phyloP scores from a whole-genome alignment of 306 rosid genomes.

The Herpetospermum pedunculosum region DNA sequence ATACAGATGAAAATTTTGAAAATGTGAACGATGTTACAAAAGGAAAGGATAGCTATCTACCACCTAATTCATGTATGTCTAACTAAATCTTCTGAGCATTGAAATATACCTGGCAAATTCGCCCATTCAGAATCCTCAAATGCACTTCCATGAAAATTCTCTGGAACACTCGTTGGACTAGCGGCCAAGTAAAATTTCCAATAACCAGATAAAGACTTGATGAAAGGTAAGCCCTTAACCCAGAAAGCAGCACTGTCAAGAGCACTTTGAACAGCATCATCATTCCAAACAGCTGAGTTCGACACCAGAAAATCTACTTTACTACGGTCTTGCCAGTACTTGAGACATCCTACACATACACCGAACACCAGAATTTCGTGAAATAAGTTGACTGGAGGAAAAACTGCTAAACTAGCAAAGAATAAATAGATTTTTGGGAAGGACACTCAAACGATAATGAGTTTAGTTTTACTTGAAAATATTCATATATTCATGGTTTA shows the following conservation, averaged over 20 bases:
- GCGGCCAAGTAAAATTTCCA: conserved; percentile 80
- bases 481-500: not conserved
- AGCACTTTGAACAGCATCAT: conserved; percentile 64
- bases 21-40: not conserved
- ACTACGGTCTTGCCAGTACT: conserved; percentile 69
- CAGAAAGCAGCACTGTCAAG: conserved; percentile 71
- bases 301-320: conserved; percentile 63
- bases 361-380: conserved; percentile 12
- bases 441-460: not conserved
- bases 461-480: not conserved
- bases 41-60: not conserved
- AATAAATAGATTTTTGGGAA: not conserved
- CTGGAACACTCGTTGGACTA: conserved; percentile 55
- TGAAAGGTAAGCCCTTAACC: conserved; percentile 71
- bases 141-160: conserved; percentile 36
- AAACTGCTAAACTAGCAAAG: not conserved
- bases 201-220: conserved; percentile 73
- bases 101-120: conserved; percentile 55
- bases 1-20: not conserved
- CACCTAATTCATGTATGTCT: not conserved
- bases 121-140: conserved; percentile 69
- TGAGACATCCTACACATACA: conserved; percentile 54
- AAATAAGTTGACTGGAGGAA: not conserved
- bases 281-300: conserved; percentile 75
- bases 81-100: not conserved